Evolutionary conservation across 768 basidiomycete species (phyloP).

Genomic region (Galerina marginata): DNA sequence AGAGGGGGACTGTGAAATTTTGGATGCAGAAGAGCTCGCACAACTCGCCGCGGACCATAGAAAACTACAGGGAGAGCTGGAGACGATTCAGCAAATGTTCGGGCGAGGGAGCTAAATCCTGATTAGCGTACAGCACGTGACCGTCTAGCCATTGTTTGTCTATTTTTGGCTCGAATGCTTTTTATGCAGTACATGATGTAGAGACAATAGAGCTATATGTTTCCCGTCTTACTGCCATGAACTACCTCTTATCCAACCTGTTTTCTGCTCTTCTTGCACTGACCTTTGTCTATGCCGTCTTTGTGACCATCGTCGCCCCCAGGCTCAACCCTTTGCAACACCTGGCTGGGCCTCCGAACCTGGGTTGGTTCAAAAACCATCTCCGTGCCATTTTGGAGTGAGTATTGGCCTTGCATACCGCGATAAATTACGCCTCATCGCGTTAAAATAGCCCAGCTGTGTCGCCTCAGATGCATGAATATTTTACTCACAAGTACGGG

Average conservation of each 20-base stretch:
- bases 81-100: conserved; percentile 43
- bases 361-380: conserved; percentile 56
- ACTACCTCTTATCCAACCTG: conserved; percentile 10
- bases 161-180: neutral
- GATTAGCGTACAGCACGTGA: neutral
- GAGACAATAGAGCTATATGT: conserved; percentile 1
- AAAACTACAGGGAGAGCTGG: conserved; percentile 56
- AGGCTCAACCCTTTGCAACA: conserved; percentile 52
- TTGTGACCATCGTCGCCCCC: conserved; percentile 37
- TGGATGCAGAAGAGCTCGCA: conserved; percentile 58
- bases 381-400: conserved; percentile 64
- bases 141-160: neutral
- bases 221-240: conserved; percentile 20
- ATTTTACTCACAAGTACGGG: conserved; percentile 64
- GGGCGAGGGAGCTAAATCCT: neutral
- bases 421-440: neutral
- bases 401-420: conserved; percentile 21
- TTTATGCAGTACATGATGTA: neutral
- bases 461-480: conserved; percentile 60
- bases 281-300: conserved; percentile 31
- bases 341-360: conserved; percentile 66
- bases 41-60: conserved; percentile 50
- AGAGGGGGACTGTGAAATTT: conserved; percentile 57
- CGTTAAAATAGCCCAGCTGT: conserved; percentile 49
- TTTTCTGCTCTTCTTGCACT: conserved; percentile 14